Evolutionary conservation across 1,139 yeast genomes (phyloP).

Genomic region (Petasospora fabianii): DNA sequence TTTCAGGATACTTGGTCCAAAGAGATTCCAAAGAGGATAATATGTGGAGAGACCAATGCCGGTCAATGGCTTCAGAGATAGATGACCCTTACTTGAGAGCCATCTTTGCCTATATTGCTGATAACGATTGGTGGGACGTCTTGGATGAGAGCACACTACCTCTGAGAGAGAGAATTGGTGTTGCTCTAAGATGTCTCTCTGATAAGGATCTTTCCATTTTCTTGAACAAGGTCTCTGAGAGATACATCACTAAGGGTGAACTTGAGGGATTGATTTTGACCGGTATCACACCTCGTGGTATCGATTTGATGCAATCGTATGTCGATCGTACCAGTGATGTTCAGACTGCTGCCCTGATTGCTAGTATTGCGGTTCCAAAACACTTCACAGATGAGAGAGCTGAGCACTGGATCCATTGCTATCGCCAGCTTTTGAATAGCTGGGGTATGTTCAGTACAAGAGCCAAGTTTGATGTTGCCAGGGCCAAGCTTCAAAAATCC

Average conservation of each 20-base stretch:
- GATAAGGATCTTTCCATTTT: constrained; percentile 72
- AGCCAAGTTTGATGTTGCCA: constrained; percentile 79
- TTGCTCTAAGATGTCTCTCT: constrained; percentile 79
- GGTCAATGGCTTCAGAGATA: constrained; percentile 79
- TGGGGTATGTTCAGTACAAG: constrained; percentile 79
- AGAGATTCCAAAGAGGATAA: constrained; percentile 58
- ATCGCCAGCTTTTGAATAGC: constrained; percentile 71
- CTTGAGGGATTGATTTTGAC: constrained; percentile 87
- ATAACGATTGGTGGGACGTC: constrained; percentile 96
- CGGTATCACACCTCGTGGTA: constrained; percentile 82
- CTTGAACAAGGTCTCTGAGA: constrained; percentile 63
- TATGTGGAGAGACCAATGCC: constrained; percentile 92
- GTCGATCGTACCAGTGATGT: constrained; percentile 89
- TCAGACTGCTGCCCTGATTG: constrained; percentile 84
- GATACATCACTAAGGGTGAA: constrained; percentile 75
- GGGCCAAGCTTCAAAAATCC: constrained; percentile 57
- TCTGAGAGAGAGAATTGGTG: constrained; percentile 81
- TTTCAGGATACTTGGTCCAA: constrained; percentile 87
- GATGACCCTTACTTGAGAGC: constrained; percentile 90
- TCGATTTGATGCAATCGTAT: constrained; percentile 78
- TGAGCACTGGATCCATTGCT: constrained; percentile 73
- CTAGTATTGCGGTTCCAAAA: constrained; percentile 79
- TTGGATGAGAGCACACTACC: constrained; percentile 88
- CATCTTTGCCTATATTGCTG: constrained; percentile 90
- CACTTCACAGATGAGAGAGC: constrained; percentile 71